Percentiles rank a stretch among this genome's conserved stretches.
Conservation (phyloP, 441 rosid genomes). For the Sinapis alba region DNA sequence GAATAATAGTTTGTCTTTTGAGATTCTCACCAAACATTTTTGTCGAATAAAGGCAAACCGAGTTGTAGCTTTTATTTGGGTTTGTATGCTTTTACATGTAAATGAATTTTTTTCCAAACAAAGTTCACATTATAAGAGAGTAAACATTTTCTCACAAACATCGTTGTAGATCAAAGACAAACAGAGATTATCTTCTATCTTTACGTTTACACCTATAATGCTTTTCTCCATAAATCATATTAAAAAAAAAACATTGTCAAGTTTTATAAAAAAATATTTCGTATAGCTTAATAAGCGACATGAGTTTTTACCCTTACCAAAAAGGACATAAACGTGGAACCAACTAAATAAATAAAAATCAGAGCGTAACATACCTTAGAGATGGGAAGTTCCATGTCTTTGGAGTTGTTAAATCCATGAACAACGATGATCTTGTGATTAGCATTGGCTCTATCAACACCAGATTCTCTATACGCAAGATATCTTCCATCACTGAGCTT, state of each 20-base stretch:
- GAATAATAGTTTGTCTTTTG: background rate
- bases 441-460: conserved; percentile 65
- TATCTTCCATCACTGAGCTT: conserved; percentile 77
- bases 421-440: conserved; percentile 58
- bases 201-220: background rate
- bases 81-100: background rate
- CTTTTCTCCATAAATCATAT: background rate
- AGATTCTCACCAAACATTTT: background rate
- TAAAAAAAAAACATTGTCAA: background rate
- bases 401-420: conserved; percentile 74
- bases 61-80: background rate
- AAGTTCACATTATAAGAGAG: background rate
- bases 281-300: background rate
- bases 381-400: conserved; percentile 58
- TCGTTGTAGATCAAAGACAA: background rate
- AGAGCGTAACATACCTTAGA: conserved; percentile 61
- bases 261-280: background rate
- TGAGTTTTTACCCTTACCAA: background rate
- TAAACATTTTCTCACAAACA: background rate
- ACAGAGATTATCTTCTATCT: background rate
- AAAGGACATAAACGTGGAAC: background rate
- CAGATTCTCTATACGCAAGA: conserved; percentile 75
- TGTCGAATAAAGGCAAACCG: background rate
- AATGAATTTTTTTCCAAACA: background rate
- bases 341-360: background rate